These are phyloP conservation scores for Penicillium sp. DNA, from an alignment of 2,329 filamentous ascomycete species.

Conservation along the genomic window DNA sequence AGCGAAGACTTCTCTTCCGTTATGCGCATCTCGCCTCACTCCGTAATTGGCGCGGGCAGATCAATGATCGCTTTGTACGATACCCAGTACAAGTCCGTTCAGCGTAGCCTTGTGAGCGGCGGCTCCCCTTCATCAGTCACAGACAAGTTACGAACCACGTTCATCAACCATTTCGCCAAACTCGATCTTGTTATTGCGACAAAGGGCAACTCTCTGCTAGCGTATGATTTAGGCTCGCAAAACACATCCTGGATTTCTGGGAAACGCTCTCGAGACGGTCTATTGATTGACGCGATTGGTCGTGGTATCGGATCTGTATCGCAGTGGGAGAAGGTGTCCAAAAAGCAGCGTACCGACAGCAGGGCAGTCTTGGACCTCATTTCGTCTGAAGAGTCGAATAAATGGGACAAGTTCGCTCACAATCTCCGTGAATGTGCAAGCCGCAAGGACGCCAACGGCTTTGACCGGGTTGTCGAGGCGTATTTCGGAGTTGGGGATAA, in stretches of 20 bases:
- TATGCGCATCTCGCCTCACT: conserved; percentile 49
- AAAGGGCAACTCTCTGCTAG: conserved; percentile 47
- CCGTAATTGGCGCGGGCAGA: conserved; percentile 47
- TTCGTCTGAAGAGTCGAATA: conserved; percentile 36
- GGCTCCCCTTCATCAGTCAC: conserved; percentile 34
- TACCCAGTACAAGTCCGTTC: conserved; percentile 53
- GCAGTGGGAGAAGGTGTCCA: conserved; percentile 35
- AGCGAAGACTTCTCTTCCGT: conserved; percentile 46
- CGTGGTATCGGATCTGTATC: conserved; percentile 44
- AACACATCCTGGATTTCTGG: conserved; percentile 34
- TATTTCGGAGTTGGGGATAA: conserved; percentile 34
- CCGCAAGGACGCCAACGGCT: conserved; percentile 34
- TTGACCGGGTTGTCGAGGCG: conserved; percentile 40
- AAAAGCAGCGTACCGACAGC: conserved; percentile 36
- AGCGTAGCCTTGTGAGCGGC: conserved; percentile 45
- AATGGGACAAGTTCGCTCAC: conserved; percentile 41
- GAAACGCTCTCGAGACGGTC: conserved; percentile 47
- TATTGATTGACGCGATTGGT: conserved; percentile 49
- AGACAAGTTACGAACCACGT: conserved; percentile 35
- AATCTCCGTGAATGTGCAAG: conserved; percentile 35
- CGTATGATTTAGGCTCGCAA: conserved; percentile 48
- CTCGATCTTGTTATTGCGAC: conserved; percentile 49
- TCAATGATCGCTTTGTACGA: conserved; percentile 52
- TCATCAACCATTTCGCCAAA: conserved; percentile 52
- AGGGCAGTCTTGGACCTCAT: conserved; percentile 38